Base-by-base conservation (phyloP, 306 rosid genomes). In the Prunus mume region DNA sequence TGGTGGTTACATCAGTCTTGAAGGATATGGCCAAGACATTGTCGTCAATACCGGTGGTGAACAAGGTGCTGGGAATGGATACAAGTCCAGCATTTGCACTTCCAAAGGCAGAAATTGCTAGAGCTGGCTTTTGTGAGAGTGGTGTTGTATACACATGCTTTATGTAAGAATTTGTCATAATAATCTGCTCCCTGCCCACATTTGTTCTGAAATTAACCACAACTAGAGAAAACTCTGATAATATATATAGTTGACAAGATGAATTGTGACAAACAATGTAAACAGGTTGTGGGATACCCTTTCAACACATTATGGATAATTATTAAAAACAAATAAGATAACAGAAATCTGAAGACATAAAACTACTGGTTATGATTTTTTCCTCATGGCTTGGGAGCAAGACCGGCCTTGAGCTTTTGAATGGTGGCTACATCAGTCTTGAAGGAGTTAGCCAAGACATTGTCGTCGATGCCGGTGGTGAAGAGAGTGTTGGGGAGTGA, bases 401-500 rank as follows among this genome's bases (percentile, higher is more conserved):
- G 67, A 15, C 67, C 67, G 14, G 67, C 67, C 20, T 28, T 62
- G 22, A 62, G 41, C 67, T 62, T 62, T 17, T 62, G 41, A 30
- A 62, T 30, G 43, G 77, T 58, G 22, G 25, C 43, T 2, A 73
- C 68, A 25, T 73, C 77, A 13, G 77, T 60, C n/a, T 73, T 58
- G 68, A 73, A 73, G 25, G 78, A 45, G 2, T 22, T 28, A 30
- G 78, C 78, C 4, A 74, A 52, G 28, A 74, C 47, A 46, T 43
- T 43, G 14, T 74, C 70, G 1, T 74, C 78, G 27, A 74, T 74
- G 28, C 78, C 70, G 11, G 61, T 3, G n/a, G 70, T 12, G 58
- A 74, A 74, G 24, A 62, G 19, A 19, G 78, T 46, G 46, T 27
- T 2, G 25, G 78, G 78, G 0, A 74, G 22, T 5, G 70, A 46